phyloP scores from a whole-genome alignment of 2,329 filamentous ascomycete species.

The Sclerotinia borealis region DNA sequence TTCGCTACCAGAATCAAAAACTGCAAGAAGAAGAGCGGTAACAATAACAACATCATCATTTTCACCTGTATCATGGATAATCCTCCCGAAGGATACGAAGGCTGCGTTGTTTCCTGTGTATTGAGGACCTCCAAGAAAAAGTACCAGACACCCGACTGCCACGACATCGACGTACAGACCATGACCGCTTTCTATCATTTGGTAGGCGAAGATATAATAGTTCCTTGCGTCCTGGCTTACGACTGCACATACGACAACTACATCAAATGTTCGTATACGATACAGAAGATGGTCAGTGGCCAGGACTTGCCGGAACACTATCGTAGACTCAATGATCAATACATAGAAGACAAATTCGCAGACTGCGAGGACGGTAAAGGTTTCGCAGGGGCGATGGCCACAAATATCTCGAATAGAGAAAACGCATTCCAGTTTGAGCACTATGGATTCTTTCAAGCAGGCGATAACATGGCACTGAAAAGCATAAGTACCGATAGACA shows the following conservation, averaged over 20 bases:
- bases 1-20: background rate
- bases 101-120: background rate
- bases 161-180: background rate
- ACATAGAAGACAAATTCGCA: background rate
- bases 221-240: background rate
- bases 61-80: background rate
- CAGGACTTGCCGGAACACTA: background rate
- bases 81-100: accelerated
- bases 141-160: no score
- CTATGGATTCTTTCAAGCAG: background rate
- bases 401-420: background rate
- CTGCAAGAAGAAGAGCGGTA: background rate
- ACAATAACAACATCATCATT: background rate
- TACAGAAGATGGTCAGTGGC: background rate
- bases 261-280: background rate
- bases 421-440: background rate
- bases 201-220: background rate
- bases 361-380: no score
- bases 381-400: background rate
- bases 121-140: background rate
- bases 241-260: background rate
- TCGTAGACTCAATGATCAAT: background rate
- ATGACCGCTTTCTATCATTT: background rate
- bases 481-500: no score
- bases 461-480: background rate